A percentile compares a stretch with the other conserved stretches of the same genome.
These are phyloP conservation scores for Penicillium bialowiezense DNA, from an alignment of 495 filamentous ascomycete species.

Conservation along the genomic window DNA sequence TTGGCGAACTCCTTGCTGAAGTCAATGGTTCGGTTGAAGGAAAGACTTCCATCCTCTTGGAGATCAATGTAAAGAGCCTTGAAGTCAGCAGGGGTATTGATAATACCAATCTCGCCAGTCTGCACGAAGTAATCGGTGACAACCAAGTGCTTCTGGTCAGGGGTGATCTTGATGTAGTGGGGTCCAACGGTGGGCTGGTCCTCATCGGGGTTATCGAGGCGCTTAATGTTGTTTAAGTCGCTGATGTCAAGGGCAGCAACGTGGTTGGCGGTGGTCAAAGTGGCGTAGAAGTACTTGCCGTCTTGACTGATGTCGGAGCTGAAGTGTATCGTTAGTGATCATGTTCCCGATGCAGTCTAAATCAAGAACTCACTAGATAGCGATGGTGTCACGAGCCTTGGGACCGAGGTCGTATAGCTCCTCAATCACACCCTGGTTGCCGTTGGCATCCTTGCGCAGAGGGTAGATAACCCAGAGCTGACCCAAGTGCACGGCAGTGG, in stretches of 20 bases:
- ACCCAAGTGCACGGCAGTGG: constrained; percentile 59
- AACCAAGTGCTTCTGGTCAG: constrained; percentile 60
- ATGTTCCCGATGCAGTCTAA: background rate
- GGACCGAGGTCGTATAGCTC: constrained; percentile 57
- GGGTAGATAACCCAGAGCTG: constrained; percentile 68
- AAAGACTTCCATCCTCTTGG: constrained; percentile 48
- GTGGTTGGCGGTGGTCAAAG: constrained; percentile 60
- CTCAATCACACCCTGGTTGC: constrained; percentile 55
- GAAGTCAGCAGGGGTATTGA: constrained; percentile 63
- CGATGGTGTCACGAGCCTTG: constrained; percentile 52
- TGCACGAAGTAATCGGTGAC: constrained; percentile 67
- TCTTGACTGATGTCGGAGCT: constrained; percentile 58
- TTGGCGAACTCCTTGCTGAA: constrained; percentile 51
- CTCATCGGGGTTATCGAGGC: constrained; percentile 58
- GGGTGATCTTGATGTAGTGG: constrained; percentile 63
- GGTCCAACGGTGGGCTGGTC: constrained; percentile 58
- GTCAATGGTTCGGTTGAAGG: constrained; percentile 58
- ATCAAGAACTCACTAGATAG: constrained; percentile 48
- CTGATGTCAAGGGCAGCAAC: constrained; percentile 63
- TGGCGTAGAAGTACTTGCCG: constrained; percentile 58
- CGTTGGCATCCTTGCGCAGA: constrained; percentile 49
- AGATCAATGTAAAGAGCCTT: constrained; percentile 63
- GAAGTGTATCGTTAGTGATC: constrained; percentile 3
- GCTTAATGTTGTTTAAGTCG: constrained; percentile 56
- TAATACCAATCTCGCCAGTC: constrained; percentile 57